Base-by-base conservation (phyloP, 495 filamentous ascomycete species). In the Penicillium coprophilum region DNA sequence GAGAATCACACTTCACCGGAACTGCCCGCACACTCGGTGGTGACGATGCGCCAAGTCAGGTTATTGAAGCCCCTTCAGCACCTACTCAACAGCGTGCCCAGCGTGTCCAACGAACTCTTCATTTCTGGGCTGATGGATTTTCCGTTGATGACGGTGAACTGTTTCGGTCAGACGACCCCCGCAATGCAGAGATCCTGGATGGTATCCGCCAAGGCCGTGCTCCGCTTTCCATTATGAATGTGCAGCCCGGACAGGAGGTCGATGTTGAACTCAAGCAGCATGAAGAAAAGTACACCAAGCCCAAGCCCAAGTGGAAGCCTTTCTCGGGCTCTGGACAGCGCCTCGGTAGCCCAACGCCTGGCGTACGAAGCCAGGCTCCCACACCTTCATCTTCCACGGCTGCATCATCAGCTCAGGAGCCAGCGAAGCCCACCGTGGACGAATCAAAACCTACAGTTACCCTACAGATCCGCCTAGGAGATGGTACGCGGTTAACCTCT, bases 101-200 rank as follows among this genome's bases (percentile, higher is more conserved):
- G 51, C 72, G 80, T n/a, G 82, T 83, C 12, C 80, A 82, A 39
- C 84, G 92, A 38, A 83, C 82, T 17, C 80, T 98, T 38, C 92
- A 96, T 62, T 87, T 98, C 57, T 98, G 94, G 94, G 76, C 80
- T 13, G 89, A 98, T 71, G 94, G 94, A 3, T 96, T 97, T 65
- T 96, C 91, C 44, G 86, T 98, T 34, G 95, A 97, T 59, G 92
- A 97, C 64, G 94, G 94, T 19, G 85, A 87, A n/a, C 84, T 98
- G 9, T 91, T 85, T 64, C 84, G 88, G 31, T 92, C 90, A 53
- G 90, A 96, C 61, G 92, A 97, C 68, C 91, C 94, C 15, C 83
- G 82, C 6, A 96, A 97, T 64, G 84, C 85, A 19, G 83, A 83
- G 24, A 89, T 91, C 51, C 77, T 98, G 20, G 80, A 87, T 28